Evolutionary conservation across 306 rosid species (phyloP).

Genomic region (Morella rubra): DNA sequence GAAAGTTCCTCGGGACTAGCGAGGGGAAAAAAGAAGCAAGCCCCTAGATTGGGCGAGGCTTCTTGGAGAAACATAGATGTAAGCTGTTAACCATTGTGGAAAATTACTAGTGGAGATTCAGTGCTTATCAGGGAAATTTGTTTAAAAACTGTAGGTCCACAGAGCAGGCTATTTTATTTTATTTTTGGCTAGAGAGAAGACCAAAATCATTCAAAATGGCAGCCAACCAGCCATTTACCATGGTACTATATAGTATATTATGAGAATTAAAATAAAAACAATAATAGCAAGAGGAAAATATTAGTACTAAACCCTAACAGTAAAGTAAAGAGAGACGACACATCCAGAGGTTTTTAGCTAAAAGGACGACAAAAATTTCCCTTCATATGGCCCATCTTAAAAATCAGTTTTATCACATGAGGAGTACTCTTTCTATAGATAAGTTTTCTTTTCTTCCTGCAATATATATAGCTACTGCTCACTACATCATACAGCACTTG

Average conservation of each 20-base stretch:
- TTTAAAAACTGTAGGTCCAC: background rate
- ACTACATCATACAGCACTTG: background rate
- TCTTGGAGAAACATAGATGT: background rate
- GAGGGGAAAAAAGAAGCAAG: background rate
- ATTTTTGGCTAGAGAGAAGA: background rate
- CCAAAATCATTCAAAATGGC: too few species aligned
- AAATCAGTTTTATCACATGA: background rate
- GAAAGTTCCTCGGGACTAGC: background rate
- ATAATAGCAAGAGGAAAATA: background rate
- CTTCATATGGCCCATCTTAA: background rate
- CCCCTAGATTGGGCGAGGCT: background rate
- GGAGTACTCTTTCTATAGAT: background rate
- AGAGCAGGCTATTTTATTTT: background rate
- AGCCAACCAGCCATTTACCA: too few species aligned
- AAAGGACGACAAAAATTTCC: background rate
- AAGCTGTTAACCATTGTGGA: background rate
- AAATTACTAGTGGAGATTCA: background rate
- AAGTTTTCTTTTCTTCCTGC: background rate
- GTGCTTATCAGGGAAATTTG: background rate
- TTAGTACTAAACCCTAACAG: background rate
- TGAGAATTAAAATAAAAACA: background rate
- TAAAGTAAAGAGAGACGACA: background rate
- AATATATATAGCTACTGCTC: background rate
- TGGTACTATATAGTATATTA: too few species aligned
- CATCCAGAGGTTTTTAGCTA: background rate